Evolutionary conservation across 2,329 filamentous ascomycete genomes (phyloP), one percentile per base, ranked within the genome.

Genomic region (Didymellaceae sp.): DNA sequence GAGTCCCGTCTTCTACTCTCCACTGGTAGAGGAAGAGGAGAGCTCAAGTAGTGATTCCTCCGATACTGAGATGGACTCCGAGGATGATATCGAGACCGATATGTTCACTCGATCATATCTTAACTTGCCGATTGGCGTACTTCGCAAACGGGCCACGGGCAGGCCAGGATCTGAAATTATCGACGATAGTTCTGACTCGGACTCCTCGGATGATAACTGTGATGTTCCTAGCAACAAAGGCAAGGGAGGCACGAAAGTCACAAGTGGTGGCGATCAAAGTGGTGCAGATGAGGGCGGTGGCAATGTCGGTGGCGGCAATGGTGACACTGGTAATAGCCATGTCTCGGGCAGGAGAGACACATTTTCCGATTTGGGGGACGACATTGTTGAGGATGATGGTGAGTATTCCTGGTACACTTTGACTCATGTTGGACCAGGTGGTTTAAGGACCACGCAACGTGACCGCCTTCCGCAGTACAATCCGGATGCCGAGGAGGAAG

Each of bases 321-420:
- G 57, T 35, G 59, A 55, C 37, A 32, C 7, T 16, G 30, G 5
- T 18, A 32, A 32, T 16, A n/a, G n/a, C n/a, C n/a, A n/a, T n/a
- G n/a, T n/a, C n/a, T n/a, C n/a, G n/a, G n/a, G n/a, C n/a, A n/a
- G 26, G 26, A 5, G 26, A 30, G 26, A 30, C 26, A 9, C n/a
- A n/a, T n/a, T n/a, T n/a, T n/a, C n/a, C n/a, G n/a, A n/a, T n/a
- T n/a, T n/a, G n/a, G n/a, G n/a, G n/a, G n/a, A n/a, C n/a, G n/a
- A n/a, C n/a, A n/a, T n/a, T n/a, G 21, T 21, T n/a, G 17, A 35
- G 6, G 18, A 21, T 16, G 32, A 13, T 5, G 9, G 22, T 4
- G 18, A 35, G 7, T 20, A 3, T 11, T 22, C 17, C 17, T 34
- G 14, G 14, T 7, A 26, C 2, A 26, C 22, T 0, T 10, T n/a